Base-by-base conservation (phyloP, 176 grass and related monocot species). In the Themeda triandra region DNA sequence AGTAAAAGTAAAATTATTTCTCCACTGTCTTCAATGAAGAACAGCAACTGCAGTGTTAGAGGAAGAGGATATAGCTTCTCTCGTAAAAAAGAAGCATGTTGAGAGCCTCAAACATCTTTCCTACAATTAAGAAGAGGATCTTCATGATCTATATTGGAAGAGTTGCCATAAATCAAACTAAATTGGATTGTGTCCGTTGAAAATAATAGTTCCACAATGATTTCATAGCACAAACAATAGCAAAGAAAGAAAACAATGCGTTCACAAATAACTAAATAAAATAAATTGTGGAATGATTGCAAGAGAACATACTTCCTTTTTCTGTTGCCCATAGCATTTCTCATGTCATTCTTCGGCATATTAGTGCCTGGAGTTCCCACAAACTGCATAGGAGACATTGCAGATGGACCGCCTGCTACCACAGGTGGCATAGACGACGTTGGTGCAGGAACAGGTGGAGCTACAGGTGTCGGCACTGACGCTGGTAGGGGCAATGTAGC, bases 301-400 rank as follows among this genome's bases (percentile, higher is more conserved):
- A 80, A 81, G 11, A n/a, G 82, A 93, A 58, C 87, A 65, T 99
- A 96, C 96, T 99, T 99, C 87, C 96, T 92, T 86, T 99, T 99
- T 83, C 96, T 96, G 82, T 87, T 94, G 76, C 91, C 93, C 93
- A 96, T 96, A 73, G 86, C 65, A 87, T 90, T 99, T 89, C 96
- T 92, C 48, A 87, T 91, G 78, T 94, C 91, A 58, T 44, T 81
- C 87, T 94, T 98, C 10, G 74, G 65, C 63, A 96, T 69, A 77
- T 90, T 90, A 68, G 87, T 87, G 19, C 90, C 89, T 56, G 88
- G 83, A 66, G 90, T 87, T 79, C 95, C 84, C 25, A 84, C 80
- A 96, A 99, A 99, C 86, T 99, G 93, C 93, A 96, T 94, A 13
- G 96, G 88, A 63, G 89, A 73, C 73, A 89, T 74, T 54, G 83